Evolutionary conservation across 83 land plant species (phyloP).

Genomic region (Picea abies): DNA sequence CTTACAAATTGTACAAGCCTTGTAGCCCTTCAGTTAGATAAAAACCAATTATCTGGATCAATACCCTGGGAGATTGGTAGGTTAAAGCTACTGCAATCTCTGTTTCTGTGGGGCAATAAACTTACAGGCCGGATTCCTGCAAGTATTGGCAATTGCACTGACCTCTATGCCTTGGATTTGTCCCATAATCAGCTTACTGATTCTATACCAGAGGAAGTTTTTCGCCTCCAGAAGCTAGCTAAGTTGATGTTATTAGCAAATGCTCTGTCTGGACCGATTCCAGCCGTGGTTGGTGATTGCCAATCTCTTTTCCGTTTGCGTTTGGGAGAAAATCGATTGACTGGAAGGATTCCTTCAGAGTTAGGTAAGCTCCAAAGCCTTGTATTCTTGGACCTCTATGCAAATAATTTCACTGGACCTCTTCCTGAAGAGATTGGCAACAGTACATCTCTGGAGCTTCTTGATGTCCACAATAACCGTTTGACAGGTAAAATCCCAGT

Average conservation of each 20-base stretch:
- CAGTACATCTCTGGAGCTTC: slow-evolving; percentile 48
- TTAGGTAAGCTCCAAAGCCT: slow-evolving; percentile 62
- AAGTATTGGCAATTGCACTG: slow-evolving; percentile 57
- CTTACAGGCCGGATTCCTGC: slow-evolving; percentile 62
- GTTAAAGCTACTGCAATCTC: slow-evolving; percentile 51
- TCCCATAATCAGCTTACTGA: slow-evolving; percentile 72
- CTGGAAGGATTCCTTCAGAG: slow-evolving; percentile 64
- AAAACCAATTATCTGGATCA: slow-evolving; percentile 60
- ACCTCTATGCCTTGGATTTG: slow-evolving; percentile 59
- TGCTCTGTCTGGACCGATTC: slow-evolving; percentile 50
- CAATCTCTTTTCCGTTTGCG: slow-evolving; percentile 57
- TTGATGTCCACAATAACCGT: slow-evolving; percentile 65
- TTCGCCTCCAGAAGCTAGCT: slow-evolving; percentile 45
- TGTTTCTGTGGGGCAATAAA: slow-evolving; percentile 74
- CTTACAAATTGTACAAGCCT: slow-evolving; percentile 63
- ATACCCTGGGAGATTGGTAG: slow-evolving; percentile 67
- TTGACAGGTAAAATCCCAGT: slow-evolving; percentile 63
- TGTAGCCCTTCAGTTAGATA: slow-evolving; percentile 61
- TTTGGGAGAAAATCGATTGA: slow-evolving; percentile 66
- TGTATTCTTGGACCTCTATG: slow-evolving; percentile 62
- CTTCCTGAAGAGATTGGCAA: slow-evolving; percentile 65
- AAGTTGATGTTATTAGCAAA: slow-evolving; percentile 64
- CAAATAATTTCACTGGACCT: slow-evolving; percentile 58
- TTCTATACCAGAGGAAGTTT: slow-evolving; percentile 57
- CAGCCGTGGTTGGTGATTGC: slow-evolving; percentile 51